phyloP scores from a whole-genome alignment of 495 filamentous ascomycete species.

The Glarea lozoyensis region DNA sequence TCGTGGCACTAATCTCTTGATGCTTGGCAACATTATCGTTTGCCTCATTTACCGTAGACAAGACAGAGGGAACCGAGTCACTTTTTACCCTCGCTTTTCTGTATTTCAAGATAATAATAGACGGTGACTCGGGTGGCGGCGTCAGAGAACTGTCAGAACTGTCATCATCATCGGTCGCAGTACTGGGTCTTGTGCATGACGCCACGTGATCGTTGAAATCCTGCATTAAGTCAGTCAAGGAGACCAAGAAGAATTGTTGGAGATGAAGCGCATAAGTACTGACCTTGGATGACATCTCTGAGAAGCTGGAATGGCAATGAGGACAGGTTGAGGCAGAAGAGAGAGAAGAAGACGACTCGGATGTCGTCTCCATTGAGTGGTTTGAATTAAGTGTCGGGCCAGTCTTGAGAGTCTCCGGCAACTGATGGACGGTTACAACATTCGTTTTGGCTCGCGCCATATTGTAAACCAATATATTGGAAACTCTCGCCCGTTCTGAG shows the following conservation, averaged over 20 bases:
- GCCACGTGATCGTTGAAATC: slow-evolving; percentile 16
- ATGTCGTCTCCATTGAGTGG: slow-evolving; percentile 1
- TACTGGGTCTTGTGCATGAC: slow-evolving; percentile 4
- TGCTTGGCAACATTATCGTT: neutral
- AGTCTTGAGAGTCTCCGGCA: neutral
- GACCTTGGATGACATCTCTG: slow-evolving; percentile 7
- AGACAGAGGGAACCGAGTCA: too few relatives aligned
- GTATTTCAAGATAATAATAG: neutral
- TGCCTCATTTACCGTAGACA: too few relatives aligned
- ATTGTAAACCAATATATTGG: neutral
- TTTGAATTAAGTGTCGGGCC: slow-evolving; percentile 2
- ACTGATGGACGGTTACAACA: neutral
- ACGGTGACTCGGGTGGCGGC: slow-evolving; percentile 2
- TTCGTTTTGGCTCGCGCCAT: neutral
- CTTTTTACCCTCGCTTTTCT: too few relatives aligned
- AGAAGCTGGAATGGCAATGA: slow-evolving; percentile 2
- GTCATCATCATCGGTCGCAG: neutral
- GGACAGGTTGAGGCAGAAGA: slow-evolving; percentile 5
- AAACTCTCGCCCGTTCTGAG: too few relatives aligned
- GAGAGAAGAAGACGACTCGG: slow-evolving; percentile 3
- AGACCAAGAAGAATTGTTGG: neutral
- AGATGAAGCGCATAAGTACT: neutral
- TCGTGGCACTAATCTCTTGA: neutral
- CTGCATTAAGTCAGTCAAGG: slow-evolving; percentile 11
- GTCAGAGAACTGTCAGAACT: slow-evolving; percentile 5